phyloP scores from a whole-genome alignment of 768 basidiomycete genomes.

The Lactarius pseudohatsudake region DNA sequence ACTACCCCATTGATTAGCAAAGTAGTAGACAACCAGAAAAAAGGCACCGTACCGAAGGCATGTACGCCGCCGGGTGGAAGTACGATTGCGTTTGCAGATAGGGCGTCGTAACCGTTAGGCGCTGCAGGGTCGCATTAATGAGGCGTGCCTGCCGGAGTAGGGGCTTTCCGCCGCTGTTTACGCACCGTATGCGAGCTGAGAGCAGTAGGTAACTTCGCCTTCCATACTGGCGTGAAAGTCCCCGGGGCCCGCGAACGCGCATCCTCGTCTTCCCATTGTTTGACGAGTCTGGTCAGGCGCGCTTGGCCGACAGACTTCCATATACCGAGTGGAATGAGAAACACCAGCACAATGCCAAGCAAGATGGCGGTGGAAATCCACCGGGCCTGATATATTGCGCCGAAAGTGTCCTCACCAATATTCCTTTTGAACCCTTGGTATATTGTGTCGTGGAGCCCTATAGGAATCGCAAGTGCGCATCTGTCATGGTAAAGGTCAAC shows the following conservation, averaged over 20 bases:
- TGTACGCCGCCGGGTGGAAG: constrained; percentile 44
- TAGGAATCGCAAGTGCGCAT: constrained; percentile 42
- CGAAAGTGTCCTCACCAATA: background rate
- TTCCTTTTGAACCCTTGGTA: constrained; percentile 32
- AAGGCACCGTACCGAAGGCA: constrained; percentile 43
- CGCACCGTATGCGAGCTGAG: constrained; percentile 41
- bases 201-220: constrained; percentile 42
- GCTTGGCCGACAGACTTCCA: constrained; percentile 49
- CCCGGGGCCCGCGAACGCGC: constrained; percentile 32
- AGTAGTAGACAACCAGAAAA: background rate
- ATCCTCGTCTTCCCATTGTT: constrained; percentile 45
- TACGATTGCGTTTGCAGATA: constrained; percentile 33
- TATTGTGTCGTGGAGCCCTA: constrained; percentile 40
- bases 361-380: constrained; percentile 39
- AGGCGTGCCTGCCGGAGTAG: background rate
- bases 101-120: constrained; percentile 43
- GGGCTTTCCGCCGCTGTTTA: background rate
- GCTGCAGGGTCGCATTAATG: constrained; percentile 33
- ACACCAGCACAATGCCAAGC: constrained; percentile 41
- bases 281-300: constrained; percentile 40
- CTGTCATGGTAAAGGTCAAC: constrained; percentile 30
- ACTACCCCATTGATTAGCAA: constrained; percentile 32
- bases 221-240: constrained; percentile 41
- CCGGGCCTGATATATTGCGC: constrained; percentile 37
- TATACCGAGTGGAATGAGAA: constrained; percentile 34